Base-by-base conservation (phyloP, 169 alveolate species). In the Eimeria necatrix region DNA sequence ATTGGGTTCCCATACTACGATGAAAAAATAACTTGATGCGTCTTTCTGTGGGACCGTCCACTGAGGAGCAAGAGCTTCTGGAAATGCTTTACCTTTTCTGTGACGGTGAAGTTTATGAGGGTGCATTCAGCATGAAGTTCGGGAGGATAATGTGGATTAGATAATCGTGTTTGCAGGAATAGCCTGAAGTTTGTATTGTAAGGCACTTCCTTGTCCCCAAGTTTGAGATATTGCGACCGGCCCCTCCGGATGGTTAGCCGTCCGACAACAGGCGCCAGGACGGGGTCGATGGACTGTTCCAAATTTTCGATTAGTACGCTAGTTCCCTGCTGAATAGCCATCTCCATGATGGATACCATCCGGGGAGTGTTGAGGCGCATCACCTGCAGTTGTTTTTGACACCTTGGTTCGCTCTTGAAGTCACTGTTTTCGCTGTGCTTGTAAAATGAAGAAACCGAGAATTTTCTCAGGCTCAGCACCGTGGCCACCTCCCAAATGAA, bases 121-220 rank as follows among this genome's bases (percentile, higher is more conserved):
- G 99, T 98, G 71, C 99, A 98, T 96, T 98, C 98, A 4, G 99
- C 99, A 91, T 99, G 99, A 32, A 98, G 98, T 95, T 99, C 99
- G 6, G 99, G 99, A 95, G 98, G 98, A 98, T 98, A 99, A 95
- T 99, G 99, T 61, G 99, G 99, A 78, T 99, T 99, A 92, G 98
- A 97, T 90, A 98, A 97, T 96, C 98, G 98, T 14, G 99, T 98
- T 93, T 98, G 98, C 94, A 99, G 96, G 97, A 97, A 98, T 48
- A 99, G 98, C 93, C 94, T 94, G 96, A 98, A 98, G 92, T 89
- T 91, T 78, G 91, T 48, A 94, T 98, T 96, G 89, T 97, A 97
- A 87, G 96, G 96, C 52, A 98, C 97, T 86, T 97, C 98, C 16
- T 95, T 89, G 84, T 98, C 99, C 32, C 99, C 99, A 71, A 97